Evolutionary conservation across 1,139 yeast species (phyloP).

Genomic region (Sugiyamaella xylanicola): DNA sequence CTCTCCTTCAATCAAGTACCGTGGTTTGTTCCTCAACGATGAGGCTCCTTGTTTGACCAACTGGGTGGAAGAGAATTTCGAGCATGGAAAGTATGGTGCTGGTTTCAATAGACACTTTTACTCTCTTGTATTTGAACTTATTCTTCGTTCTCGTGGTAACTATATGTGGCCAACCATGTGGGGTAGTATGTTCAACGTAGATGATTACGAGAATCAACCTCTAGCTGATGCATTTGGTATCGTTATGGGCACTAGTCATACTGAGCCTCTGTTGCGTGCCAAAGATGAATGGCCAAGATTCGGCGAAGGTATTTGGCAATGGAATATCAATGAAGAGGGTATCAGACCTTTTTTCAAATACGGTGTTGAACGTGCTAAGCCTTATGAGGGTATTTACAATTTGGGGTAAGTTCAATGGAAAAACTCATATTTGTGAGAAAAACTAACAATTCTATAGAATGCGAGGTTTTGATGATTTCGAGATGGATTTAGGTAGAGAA

Average conservation of each 20-base stretch:
- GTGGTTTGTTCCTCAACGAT: slow-evolving; percentile 31
- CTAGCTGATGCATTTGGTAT: slow-evolving; percentile 30
- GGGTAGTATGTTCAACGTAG: slow-evolving; percentile 29
- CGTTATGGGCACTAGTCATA: slow-evolving; percentile 31
- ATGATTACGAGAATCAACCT: slow-evolving; percentile 26
- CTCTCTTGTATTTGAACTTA: slow-evolving; percentile 28
- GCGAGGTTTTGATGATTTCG: slow-evolving; percentile 31
- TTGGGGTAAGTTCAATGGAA: slow-evolving; percentile 20
- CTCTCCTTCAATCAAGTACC: slow-evolving; percentile 27
- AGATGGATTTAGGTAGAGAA: slow-evolving; percentile 25
- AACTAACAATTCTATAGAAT: slow-evolving; percentile 21
- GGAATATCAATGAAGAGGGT: slow-evolving; percentile 23
- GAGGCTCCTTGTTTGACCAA: slow-evolving; percentile 28
- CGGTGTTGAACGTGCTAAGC: slow-evolving; percentile 28
- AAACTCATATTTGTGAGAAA: not conserved
- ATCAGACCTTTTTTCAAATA: slow-evolving; percentile 25
- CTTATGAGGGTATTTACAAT: slow-evolving; percentile 27
- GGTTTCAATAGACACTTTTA: slow-evolving; percentile 26
- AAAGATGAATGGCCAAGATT: slow-evolving; percentile 30
- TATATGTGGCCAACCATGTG: slow-evolving; percentile 32
- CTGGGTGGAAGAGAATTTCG: slow-evolving; percentile 25
- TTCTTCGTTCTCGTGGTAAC: slow-evolving; percentile 28
- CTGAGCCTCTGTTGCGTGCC: slow-evolving; percentile 31
- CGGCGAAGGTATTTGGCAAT: slow-evolving; percentile 31
- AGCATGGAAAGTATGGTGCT: slow-evolving; percentile 23